A percentile compares a stretch with the other conserved stretches of the same genome.
Conservation (phyloP, 352 stramenopile genomes). For the Pythium periplocum region DNA sequence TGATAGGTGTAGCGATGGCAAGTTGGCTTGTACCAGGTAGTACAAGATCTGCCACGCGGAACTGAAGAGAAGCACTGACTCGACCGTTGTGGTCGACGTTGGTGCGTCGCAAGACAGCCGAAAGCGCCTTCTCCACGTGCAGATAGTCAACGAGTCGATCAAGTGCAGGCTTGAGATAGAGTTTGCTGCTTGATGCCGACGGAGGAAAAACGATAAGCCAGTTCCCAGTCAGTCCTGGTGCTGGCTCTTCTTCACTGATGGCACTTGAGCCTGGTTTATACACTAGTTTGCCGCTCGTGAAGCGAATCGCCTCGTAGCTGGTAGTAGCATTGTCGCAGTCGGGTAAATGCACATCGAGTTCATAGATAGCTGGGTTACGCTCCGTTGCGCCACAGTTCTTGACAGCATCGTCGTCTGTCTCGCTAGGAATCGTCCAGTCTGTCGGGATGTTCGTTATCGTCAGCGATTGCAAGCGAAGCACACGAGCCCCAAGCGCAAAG, state of each 20-base stretch:
- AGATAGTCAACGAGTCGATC: conserved; percentile 40
- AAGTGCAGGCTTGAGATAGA: conserved; percentile 32
- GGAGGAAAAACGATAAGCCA: conserved; percentile 46
- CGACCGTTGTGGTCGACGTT: conserved; percentile 25
- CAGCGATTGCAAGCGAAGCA: conserved; percentile 34
- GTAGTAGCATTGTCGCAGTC: conserved; percentile 2
- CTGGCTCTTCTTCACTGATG: background rate
- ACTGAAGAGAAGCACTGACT: conserved; percentile 23
- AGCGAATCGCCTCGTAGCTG: conserved; percentile 6
- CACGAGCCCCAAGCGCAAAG: conserved; percentile 33
- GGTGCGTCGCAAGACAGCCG: conserved; percentile 26
- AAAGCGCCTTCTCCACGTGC: conserved; percentile 37
- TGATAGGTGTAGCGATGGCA: conserved; percentile 9
- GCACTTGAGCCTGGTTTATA: conserved; percentile 19
- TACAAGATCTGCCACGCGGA: conserved; percentile 35
- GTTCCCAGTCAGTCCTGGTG: conserved; percentile 21
- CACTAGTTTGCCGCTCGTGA: conserved; percentile 37
- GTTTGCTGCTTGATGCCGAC: conserved; percentile 13
- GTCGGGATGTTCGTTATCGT: conserved; percentile 29
- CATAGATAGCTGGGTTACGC: conserved; percentile 40
- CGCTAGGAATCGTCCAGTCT: conserved; percentile 40
- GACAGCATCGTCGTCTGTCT: conserved; percentile 47
- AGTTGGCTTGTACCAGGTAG: conserved; percentile 23
- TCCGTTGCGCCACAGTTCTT: conserved; percentile 27
- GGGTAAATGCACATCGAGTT: conserved; percentile 44